Evolutionary conservation across 345 rosid genomes (phyloP).

Genomic region (Conringia planisiliqua): DNA sequence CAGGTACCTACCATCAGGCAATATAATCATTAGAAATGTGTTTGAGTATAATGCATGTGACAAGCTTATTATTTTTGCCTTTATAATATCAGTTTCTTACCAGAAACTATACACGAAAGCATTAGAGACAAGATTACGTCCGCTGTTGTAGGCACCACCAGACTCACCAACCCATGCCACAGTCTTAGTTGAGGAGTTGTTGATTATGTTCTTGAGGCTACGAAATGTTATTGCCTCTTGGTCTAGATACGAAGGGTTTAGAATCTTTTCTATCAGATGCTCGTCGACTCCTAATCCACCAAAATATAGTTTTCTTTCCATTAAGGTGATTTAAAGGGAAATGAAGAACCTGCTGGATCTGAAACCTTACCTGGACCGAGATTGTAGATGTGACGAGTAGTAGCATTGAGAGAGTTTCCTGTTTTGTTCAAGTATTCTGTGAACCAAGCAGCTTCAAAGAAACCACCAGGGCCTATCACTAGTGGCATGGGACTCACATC

Average conservation of each 20-base stretch:
- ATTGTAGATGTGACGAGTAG: conserved; percentile 87
- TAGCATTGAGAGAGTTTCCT: conserved; percentile 45
- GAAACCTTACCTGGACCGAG: conserved; percentile 78
- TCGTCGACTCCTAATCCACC: conserved; percentile 55
- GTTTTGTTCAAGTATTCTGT: conserved; percentile 55
- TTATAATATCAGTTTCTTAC: conserved; percentile 36
- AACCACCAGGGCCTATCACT: conserved; percentile 84
- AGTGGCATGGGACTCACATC: conserved; percentile 52
- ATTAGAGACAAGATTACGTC: conserved; percentile 69
- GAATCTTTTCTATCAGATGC: conserved; percentile 65
- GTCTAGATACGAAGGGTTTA: conserved; percentile 67
- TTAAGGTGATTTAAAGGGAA: not conserved
- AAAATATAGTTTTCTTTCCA: conserved; percentile 7
- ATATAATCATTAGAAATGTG: conserved; percentile 3
- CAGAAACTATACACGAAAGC: conserved; percentile 93
- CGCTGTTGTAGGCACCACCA: conserved; percentile 98
- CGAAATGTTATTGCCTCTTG: conserved; percentile 50
- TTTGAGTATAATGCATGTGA: not conserved
- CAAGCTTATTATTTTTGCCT: not conserved
- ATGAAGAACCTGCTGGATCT: not conserved
- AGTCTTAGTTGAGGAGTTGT: conserved; percentile 51
- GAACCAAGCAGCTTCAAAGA: conserved; percentile 73
- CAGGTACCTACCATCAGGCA: conserved; percentile 58
- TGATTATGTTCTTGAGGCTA: conserved; percentile 47
- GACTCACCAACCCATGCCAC: conserved; percentile 93